Evolutionary conservation across 2,329 filamentous ascomycete species (phyloP).

Genomic region (Cladophialophora bantiana): DNA sequence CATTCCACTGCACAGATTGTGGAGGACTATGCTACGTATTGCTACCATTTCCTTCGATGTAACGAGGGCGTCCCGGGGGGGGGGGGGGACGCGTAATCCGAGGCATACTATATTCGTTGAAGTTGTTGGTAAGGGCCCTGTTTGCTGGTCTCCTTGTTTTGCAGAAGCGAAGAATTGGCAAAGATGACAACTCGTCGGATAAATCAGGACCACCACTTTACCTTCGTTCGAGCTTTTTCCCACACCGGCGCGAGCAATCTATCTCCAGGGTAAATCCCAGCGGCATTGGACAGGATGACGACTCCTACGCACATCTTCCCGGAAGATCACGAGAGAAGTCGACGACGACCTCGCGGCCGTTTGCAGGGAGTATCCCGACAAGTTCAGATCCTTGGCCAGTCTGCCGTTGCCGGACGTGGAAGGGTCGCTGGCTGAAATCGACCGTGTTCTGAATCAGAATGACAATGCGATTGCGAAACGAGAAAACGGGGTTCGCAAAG

Average conservation of each 20-base stretch:
- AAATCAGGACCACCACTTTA: constrained; percentile 8
- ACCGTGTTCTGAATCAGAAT: constrained; percentile 45
- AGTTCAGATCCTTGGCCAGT: constrained; percentile 61
- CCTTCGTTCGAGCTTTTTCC: constrained; percentile 9
- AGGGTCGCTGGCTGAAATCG: constrained; percentile 57
- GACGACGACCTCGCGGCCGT: constrained; percentile 40
- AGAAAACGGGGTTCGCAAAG: not conserved
- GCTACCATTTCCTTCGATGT: not conserved
- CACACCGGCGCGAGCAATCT: not conserved
- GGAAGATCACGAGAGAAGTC: constrained; percentile 46
- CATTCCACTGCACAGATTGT: not conserved
- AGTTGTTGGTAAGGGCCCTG: not conserved
- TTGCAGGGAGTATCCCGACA: constrained; percentile 37
- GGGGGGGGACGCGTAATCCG: constrained; percentile 6
- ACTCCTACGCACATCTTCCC: constrained; percentile 50
- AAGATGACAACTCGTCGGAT: constrained; percentile 2
- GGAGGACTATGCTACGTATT: no score
- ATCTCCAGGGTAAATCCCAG: constrained; percentile 61
- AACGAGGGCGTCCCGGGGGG: not conserved
- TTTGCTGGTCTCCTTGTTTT: not conserved
- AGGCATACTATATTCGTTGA: not conserved
- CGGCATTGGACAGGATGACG: constrained; percentile 59
- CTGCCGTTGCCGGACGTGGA: constrained; percentile 60
- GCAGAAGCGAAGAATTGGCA: not conserved
- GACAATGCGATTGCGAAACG: constrained; percentile 49